phyloP scores from a whole-genome alignment of 2,329 filamentous ascomycete species.

The Trichoderma sp. region DNA sequence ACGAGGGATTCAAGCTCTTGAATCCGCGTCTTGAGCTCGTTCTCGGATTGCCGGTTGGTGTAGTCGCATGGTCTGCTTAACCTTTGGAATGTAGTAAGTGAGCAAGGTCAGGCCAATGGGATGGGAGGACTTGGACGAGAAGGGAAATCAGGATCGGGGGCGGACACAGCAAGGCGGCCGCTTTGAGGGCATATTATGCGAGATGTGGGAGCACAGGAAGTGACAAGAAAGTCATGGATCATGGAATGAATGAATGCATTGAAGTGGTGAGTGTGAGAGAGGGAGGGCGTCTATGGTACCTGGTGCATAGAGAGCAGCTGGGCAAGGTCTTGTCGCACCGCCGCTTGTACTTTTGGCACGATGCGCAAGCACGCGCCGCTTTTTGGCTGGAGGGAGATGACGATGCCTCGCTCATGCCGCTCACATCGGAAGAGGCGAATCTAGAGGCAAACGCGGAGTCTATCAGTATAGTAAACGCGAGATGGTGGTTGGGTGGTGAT shows the following conservation, averaged over 20 bases:
- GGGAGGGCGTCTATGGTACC: slow-evolving; percentile 4
- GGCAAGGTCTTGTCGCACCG: slow-evolving; percentile 29
- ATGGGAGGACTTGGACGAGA: not conserved
- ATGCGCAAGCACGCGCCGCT: slow-evolving; percentile 27
- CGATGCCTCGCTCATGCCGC: slow-evolving; percentile 2
- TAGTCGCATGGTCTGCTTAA: slow-evolving; percentile 26
- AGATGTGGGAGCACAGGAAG: not conserved
- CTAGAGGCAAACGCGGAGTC: not conserved
- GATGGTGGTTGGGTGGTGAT: slow-evolving; percentile 6
- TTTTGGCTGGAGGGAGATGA: slow-evolving; percentile 10
- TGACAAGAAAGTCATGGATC: not conserved
- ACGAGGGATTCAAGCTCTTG: slow-evolving; percentile 29
- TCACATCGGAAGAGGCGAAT: not conserved
- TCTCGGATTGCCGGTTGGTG: slow-evolving; percentile 10
- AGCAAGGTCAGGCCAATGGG: not conserved
- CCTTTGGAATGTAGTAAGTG: slow-evolving; percentile 5
- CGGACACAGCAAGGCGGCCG: not conserved
- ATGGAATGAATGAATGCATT: not conserved
- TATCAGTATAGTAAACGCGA: not conserved
- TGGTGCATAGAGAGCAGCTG: slow-evolving; percentile 27
- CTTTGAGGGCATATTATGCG: not conserved
- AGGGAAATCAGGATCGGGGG: not conserved
- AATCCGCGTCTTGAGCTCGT: slow-evolving; percentile 25
- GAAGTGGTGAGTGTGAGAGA: too few relatives aligned
- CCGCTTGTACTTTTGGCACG: slow-evolving; percentile 30